Conservation (phyloP, 352 stramenopile genomes). For the Phytophthora meadii region DNA sequence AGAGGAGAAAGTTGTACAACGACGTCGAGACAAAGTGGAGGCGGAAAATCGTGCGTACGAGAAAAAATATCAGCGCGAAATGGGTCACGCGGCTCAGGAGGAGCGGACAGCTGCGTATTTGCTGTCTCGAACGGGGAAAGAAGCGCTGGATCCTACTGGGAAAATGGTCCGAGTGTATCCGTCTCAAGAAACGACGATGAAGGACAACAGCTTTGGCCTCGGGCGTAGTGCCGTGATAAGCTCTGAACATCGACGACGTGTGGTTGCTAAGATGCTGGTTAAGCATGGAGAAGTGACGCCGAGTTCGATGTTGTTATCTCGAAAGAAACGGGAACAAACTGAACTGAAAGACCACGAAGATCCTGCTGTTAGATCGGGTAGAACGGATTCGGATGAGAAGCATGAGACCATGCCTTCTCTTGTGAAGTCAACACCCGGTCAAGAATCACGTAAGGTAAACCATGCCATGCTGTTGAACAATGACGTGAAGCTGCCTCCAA, state of each 20-base stretch:
- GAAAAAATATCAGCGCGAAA: conserved; percentile 77
- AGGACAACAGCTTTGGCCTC: conserved; percentile 75
- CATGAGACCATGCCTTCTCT: conserved; percentile 29
- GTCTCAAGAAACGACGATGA: conserved; percentile 77
- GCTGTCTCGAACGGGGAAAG: conserved; percentile 57
- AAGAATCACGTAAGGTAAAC: conserved; percentile 42
- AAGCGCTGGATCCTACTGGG: conserved; percentile 67
- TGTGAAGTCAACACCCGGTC: conserved; percentile 28
- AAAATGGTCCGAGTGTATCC: conserved; percentile 71
- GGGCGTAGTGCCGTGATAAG: conserved; percentile 58
- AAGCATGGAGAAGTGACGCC: conserved; percentile 44
- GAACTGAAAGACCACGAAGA: conserved; percentile 1
- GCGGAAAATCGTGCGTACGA: conserved; percentile 56
- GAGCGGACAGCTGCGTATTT: conserved; percentile 65
- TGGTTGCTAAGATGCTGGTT: conserved; percentile 55
- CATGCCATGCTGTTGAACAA: conserved; percentile 29
- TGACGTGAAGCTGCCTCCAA: conserved; percentile 28
- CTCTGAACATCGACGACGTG: conserved; percentile 39
- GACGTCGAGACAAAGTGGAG: conserved; percentile 49
- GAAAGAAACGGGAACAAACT: neutral
- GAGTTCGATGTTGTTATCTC: conserved; percentile 41
- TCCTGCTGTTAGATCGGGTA: conserved; percentile 1
- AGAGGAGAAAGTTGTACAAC: conserved; percentile 50
- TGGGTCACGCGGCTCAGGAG: conserved; percentile 60
- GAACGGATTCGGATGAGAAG: conserved; percentile 13